A percentile compares a stretch with the other conserved stretches of the same genome.
phyloP scores from a whole-genome alignment of 768 basidiomycete genomes.

The Suillus hirtellus region DNA sequence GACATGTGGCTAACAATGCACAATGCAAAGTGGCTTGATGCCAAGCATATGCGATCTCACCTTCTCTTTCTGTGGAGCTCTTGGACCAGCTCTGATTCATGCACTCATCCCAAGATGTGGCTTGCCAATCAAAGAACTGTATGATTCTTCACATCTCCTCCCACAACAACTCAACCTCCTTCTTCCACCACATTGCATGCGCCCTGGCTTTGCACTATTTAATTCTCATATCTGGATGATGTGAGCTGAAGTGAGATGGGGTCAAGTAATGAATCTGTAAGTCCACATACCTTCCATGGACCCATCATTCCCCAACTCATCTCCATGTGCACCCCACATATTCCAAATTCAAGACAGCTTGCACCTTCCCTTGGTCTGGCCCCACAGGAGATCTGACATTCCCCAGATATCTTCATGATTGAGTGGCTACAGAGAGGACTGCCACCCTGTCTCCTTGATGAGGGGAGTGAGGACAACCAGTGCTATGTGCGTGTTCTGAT shows the following conservation, averaged over 20 bases:
- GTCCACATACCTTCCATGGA: no score
- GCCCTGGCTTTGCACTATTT: no score
- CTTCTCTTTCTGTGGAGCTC: neutral
- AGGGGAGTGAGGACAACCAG: neutral
- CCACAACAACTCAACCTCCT: no score
- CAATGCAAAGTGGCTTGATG: neutral
- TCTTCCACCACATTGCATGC: no score
- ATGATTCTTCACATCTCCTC: no score
- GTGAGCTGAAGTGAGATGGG: no score
- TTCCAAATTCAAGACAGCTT: conserved; percentile 14
- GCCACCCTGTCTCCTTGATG: neutral
- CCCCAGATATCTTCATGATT: conserved; percentile 4
- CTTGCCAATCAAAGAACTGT: no score
- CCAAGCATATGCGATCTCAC: neutral
- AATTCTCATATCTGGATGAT: no score
- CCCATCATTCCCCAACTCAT: no score
- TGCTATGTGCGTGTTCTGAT: neutral
- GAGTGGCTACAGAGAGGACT: neutral
- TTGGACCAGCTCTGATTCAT: neutral
- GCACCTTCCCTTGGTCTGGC: conserved; percentile 5
- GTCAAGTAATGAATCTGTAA: no score
- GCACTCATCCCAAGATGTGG: conserved; percentile 6
- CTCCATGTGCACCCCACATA: neutral
- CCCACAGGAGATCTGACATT: neutral
- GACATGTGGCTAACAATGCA: neutral